Base-by-base conservation (phyloP, 345 rosid genomes). In the Fremontodendron californicum region DNA sequence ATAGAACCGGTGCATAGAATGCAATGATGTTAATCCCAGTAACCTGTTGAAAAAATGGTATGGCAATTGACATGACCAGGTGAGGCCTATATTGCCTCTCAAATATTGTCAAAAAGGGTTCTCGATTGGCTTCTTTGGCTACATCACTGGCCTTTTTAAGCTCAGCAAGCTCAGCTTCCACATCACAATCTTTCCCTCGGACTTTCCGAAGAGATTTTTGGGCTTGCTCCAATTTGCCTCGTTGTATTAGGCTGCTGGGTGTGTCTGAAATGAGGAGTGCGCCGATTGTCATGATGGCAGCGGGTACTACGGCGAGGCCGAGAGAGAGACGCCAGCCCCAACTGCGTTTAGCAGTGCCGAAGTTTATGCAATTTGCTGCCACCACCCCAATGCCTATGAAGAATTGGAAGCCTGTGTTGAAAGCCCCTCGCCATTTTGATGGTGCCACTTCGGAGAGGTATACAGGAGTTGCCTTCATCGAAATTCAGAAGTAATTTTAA, bases 251-350 rank as follows among this genome's bases (percentile, higher is more conserved):
- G 84, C 98, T 94, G 19, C 84, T 82, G 0, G 95, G 97, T 9
- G 93, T 90, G 71, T 94, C 98, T 0, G 88, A 78, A 61, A 94
- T 90, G 84, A 89, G 74, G 74, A 93, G 80, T 45, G 94, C 93
- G 4, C 98, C 95, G 0, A 78, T 25, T 58, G 93, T 91, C 94
- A 94, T 90, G 74, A 91, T 82, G 43, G 82, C 78, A 3, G 98
- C 97, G 1, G 98, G 98, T 2, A 87, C 84, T 0, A 75, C 82
- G 1, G 98, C 98, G 0, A 90, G 88, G 35, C 98, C 98, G 0
- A 94, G 89, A n/a, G 97, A 88, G 66, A 94, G 80, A 10, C 94
- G 95, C 96, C 97, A 91, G 12, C 98, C 97, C 86, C 88, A 84
- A 49, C 63, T 85, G 83, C 55, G 88, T 75, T 84, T 88, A 16